These are phyloP conservation scores for Musa itinerans DNA, from an alignment of 176 grass and related monocot genomes.

Conservation along the genomic window DNA sequence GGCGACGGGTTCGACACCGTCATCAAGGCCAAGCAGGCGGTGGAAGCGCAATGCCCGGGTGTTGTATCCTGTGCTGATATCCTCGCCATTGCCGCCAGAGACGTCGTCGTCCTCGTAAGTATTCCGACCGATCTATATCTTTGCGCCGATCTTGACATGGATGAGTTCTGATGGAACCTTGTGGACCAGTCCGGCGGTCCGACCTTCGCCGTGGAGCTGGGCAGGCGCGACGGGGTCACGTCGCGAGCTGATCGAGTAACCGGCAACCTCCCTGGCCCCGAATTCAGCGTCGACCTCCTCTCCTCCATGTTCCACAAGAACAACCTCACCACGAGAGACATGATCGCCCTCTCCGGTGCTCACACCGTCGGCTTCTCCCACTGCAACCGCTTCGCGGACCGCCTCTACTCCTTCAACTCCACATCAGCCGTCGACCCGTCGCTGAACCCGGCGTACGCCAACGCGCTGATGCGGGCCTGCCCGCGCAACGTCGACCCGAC, in stretches of 20 bases:
- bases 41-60: constrained; percentile 65
- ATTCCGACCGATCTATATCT: not conserved
- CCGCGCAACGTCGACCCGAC: constrained; percentile 61
- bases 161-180: not conserved
- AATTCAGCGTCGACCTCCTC: constrained; percentile 37
- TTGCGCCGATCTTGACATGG: not conserved
- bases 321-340: constrained; percentile 39
- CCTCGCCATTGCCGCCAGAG: constrained; percentile 73
- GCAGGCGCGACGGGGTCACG: constrained; percentile 45
- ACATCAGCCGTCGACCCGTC: constrained; percentile 40
- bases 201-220: constrained; percentile 57
- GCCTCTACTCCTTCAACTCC: constrained; percentile 30
- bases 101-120: constrained; percentile 60
- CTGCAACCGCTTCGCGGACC: constrained; percentile 57
- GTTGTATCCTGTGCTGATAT: constrained; percentile 88
- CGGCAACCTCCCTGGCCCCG: constrained; percentile 31
- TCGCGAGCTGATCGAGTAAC: constrained; percentile 40
- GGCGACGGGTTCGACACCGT: constrained; percentile 95
- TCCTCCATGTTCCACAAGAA: constrained; percentile 39
- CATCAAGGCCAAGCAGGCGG: constrained; percentile 75
- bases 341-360: constrained; percentile 74
- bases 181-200: constrained; percentile 41
- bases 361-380: constrained; percentile 86
- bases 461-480: constrained; percentile 57
- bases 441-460: constrained; percentile 48